A percentile compares a stretch with the other conserved stretches of the same genome.
These are phyloP conservation scores for Candida germanica DNA, from an alignment of 805 yeast species.

Conservation along the genomic window DNA sequence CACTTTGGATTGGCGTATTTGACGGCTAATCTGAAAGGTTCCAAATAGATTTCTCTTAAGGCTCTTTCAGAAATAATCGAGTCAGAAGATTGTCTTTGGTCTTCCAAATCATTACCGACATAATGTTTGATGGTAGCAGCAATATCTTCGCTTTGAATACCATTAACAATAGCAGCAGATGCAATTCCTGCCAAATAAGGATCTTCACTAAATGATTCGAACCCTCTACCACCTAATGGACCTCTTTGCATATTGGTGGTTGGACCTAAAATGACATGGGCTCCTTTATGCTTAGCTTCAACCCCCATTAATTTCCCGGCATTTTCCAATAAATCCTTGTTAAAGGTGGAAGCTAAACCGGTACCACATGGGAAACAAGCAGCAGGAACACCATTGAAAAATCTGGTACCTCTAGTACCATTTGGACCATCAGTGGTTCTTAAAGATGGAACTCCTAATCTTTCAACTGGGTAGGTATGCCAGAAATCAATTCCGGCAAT, in stretches of 20 bases:
- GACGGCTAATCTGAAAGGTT: constrained; percentile 61
- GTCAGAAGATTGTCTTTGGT: constrained; percentile 49
- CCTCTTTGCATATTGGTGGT: constrained; percentile 52
- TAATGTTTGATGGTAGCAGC: constrained; percentile 61
- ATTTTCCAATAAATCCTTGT: constrained; percentile 43
- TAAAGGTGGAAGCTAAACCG: constrained; percentile 55
- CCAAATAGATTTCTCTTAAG: constrained; percentile 60
- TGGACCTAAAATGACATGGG: constrained; percentile 37
- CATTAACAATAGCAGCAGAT: constrained; percentile 48
- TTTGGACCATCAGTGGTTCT: constrained; percentile 60
- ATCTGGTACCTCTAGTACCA: constrained; percentile 60
- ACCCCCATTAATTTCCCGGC: constrained; percentile 53
- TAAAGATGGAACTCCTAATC: constrained; percentile 45
- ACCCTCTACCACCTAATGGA: constrained; percentile 64
- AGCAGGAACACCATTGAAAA: constrained; percentile 50
- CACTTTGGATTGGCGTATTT: constrained; percentile 50
- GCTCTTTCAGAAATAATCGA: constrained; percentile 56
- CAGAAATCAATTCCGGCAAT: constrained; percentile 45
- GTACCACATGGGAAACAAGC: constrained; percentile 65
- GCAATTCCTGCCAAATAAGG: constrained; percentile 47
- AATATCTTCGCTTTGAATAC: constrained; percentile 51
- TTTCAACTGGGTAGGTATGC: constrained; percentile 44
- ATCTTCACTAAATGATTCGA: constrained; percentile 62
- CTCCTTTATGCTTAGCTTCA: constrained; percentile 55
- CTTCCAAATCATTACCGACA: constrained; percentile 61